Percentiles rank a stretch among this genome's conserved stretches.
Conservation (phyloP, 768 basidiomycete species). For the Cystofilobasidium bisporidii region DNA sequence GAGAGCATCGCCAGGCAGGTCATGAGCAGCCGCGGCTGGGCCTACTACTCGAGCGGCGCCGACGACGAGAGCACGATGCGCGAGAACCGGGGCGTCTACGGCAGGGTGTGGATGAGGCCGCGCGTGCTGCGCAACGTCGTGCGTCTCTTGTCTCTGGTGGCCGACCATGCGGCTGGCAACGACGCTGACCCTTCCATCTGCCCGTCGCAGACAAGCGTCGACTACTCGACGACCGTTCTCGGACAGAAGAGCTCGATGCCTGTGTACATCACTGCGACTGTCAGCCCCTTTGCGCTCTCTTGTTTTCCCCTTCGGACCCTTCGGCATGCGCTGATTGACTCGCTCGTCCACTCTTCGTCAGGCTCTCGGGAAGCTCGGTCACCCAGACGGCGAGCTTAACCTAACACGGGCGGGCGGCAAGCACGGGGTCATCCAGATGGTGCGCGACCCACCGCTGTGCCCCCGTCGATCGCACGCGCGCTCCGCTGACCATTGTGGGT, state of each 20-base stretch:
- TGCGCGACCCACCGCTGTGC: slow-evolving; percentile 31
- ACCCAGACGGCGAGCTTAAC: slow-evolving; percentile 88
- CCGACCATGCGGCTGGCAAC: too few relatives aligned
- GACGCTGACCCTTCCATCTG: too few relatives aligned
- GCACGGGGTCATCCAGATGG: slow-evolving; percentile 66
- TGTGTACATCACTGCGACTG: slow-evolving; percentile 58
- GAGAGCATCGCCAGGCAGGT: slow-evolving; percentile 1
- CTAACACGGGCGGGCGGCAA: slow-evolving; percentile 80
- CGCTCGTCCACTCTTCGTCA: slow-evolving; percentile 51
- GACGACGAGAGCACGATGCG: slow-evolving; percentile 27
- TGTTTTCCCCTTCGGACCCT: background rate
- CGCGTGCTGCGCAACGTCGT: slow-evolving; percentile 15
- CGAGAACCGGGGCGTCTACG: slow-evolving; percentile 19
- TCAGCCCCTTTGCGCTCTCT: background rate
- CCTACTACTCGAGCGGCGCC: slow-evolving; percentile 13
- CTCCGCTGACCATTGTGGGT: background rate
- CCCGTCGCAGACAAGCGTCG: background rate
- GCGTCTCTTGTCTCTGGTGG: background rate
- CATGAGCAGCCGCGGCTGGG: background rate
- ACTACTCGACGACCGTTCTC: slow-evolving; percentile 9
- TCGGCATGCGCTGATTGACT: background rate
- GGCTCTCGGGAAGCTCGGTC: slow-evolving; percentile 80
- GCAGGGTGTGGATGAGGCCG: slow-evolving; percentile 14
- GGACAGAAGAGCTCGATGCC: slow-evolving; percentile 48
- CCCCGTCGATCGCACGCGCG: background rate